A percentile compares a stretch with the other conserved stretches of the same genome.
Conservation (phyloP, 2,329 filamentous ascomycete genomes). For the Aspergillus tamarii region DNA sequence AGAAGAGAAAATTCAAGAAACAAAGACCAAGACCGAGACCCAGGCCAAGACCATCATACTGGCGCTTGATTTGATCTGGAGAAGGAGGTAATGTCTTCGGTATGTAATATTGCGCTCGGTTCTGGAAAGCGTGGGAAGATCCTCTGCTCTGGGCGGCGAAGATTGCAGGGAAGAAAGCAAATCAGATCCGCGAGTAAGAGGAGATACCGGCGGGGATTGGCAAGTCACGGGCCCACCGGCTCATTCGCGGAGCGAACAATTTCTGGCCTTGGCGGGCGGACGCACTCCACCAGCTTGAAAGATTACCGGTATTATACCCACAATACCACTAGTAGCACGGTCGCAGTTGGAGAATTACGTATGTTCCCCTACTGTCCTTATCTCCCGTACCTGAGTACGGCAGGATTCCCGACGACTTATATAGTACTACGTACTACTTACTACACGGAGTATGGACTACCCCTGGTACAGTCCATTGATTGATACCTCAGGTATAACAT, state of each 20-base stretch:
- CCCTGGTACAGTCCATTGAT: neutral
- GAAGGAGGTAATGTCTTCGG: neutral
- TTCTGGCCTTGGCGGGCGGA: conserved; percentile 21
- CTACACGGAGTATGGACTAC: neutral
- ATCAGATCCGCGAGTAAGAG: conserved; percentile 6
- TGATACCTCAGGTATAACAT: neutral
- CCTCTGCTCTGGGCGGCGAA: neutral
- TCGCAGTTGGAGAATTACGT: neutral
- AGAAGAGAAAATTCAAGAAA: conserved; percentile 18
- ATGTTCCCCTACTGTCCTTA: neutral
- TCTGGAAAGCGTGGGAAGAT: conserved; percentile 4
- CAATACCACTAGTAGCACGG: neutral
- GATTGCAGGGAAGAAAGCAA: conserved; percentile 8
- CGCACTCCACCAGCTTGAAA: conserved; percentile 5
- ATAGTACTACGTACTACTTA: no score
- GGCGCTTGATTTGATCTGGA: conserved; percentile 11
- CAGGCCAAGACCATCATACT: conserved; percentile 16
- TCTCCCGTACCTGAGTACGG: neutral
- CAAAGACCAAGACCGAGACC: conserved; percentile 20
- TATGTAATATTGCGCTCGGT: neutral
- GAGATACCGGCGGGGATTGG: conserved; percentile 8
- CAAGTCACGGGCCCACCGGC: conserved; percentile 11
- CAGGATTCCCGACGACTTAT: neutral
- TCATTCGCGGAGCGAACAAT: conserved; percentile 20
- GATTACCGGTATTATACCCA: neutral